phyloP scores from a whole-genome alignment of 2,329 filamentous ascomycete species.

The Fusarium anthophilum region DNA sequence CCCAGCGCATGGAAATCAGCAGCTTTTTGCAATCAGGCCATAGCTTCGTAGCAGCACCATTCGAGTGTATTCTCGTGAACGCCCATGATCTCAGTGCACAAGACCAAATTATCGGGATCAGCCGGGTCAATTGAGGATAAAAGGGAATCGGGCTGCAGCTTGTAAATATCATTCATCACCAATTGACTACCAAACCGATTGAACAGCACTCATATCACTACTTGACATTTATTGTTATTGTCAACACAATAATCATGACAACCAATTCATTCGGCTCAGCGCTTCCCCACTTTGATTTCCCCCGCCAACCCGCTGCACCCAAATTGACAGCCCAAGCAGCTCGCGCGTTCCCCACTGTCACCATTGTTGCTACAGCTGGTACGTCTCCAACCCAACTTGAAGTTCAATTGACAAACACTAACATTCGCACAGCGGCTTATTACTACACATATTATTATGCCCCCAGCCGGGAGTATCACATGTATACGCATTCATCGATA shows the following conservation, averaged over 20 bases:
- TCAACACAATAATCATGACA: background rate
- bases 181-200: background rate
- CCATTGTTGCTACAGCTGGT: background rate
- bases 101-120: background rate
- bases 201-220: background rate
- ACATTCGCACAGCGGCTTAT: rapidly evolving
- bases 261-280: background rate
- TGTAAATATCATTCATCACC: background rate
- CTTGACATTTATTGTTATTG: background rate
- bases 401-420: background rate
- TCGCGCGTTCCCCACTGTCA: background rate
- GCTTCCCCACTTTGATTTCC: background rate
- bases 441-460: background rate
- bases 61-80: background rate
- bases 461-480: background rate
- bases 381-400: background rate
- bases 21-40: background rate
- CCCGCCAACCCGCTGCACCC: background rate
- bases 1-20: background rate
- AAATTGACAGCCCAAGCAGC: background rate
- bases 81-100: background rate
- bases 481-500: background rate
- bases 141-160: background rate
- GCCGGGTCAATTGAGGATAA: background rate
- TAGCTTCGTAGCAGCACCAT: background rate